Base-by-base conservation (phyloP, 1,284 basidiomycete species). In the Puccinia polysora region DNA sequence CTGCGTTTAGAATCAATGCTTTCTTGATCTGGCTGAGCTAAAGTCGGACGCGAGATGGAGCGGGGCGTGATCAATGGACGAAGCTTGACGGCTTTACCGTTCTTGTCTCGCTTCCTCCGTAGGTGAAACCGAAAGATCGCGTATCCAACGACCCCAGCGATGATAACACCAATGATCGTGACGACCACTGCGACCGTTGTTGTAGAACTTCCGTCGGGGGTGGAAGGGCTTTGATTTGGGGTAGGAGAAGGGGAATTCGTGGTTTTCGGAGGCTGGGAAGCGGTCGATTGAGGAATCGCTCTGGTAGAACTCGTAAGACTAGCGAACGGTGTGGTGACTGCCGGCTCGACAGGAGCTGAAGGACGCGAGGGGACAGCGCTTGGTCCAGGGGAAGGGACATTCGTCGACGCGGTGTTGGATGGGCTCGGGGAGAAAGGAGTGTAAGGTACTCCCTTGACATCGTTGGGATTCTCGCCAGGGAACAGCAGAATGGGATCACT, bases 401-500 rank as follows among this genome's bases (percentile, higher is more conserved):
- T n/a, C n/a, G n/a, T n/a, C n/a, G n/a, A n/a, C n/a, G n/a, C n/a
- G n/a, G n/a, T n/a, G n/a, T 8, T 52, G 8, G 20, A n/a, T 8
- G 20, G 14, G 25, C 45, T 50, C 30, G 62, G 30, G 6, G 49
- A 32, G 2, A 65, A 25, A n/a, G 62, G 36, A 8, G 59, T 62
- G 32, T 45, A 62, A 18, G 59, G 59, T 23, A 32, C 62, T 18
- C 62, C 62, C 32, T 32, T n/a, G 10, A 65, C 34, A 20, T 65
- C 62, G n/a, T 18, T 52, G n/a, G 62, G 62, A 52, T 65, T 50
- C 52, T 65, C 62, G 34, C 62, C 62, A 36, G 62, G 62, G 14
- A 36, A 65, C 8, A 65, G 47, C 30, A 65, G 5, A 15, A 52
- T 34, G 28, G 62, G 45, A 47, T 28, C 10, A 2, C 5, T 36